These are phyloP conservation scores for Aureobasidium namibiae DNA, from an alignment of 2,329 filamentous ascomycete species.

Conservation along the genomic window DNA sequence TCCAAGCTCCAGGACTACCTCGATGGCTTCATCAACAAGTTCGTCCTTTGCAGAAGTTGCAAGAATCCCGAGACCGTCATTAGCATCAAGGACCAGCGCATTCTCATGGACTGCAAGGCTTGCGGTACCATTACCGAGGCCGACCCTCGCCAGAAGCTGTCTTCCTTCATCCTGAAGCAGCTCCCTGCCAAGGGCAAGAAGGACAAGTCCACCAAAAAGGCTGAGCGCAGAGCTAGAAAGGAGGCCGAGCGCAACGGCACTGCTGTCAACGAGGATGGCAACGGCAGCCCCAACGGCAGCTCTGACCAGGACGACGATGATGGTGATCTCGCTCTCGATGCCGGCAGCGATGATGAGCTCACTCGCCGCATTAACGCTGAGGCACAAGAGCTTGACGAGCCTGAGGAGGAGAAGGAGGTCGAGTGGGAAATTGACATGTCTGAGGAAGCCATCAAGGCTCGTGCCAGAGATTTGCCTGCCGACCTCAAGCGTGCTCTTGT, in stretches of 20 bases:
- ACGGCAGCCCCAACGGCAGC: constrained; percentile 59
- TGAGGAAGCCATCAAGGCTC: constrained; percentile 87
- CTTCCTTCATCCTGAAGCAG: constrained; percentile 95
- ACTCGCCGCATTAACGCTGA: constrained; percentile 63
- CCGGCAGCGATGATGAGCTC: constrained; percentile 84
- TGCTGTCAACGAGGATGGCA: constrained; percentile 42
- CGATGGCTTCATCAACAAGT: constrained; percentile 96
- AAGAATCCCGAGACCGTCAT: constrained; percentile 99
- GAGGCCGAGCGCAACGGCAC: constrained; percentile 49
- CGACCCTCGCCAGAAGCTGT: constrained; percentile 89
- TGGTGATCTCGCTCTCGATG: constrained; percentile 58
- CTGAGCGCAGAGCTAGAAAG: constrained; percentile 76
- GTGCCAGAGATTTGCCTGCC: constrained; percentile 83
- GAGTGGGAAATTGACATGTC: constrained; percentile 97
- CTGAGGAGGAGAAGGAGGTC: constrained; percentile 67
- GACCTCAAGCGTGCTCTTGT: constrained; percentile 85
- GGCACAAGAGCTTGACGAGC: constrained; percentile 63
- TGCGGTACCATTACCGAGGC: constrained; percentile 90
- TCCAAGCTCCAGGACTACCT: constrained; percentile 95
- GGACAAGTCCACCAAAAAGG: constrained; percentile 91
- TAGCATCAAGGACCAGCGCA: constrained; percentile 77
- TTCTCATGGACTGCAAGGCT: constrained; percentile 95
- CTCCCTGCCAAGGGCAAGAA: constrained; percentile 90
- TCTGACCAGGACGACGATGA: constrained; percentile 50
- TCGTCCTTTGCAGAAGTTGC: constrained; percentile 99